Base-by-base conservation (phyloP, 2,329 filamentous ascomycete genomes). In the Colletotrichum paranaense region DNA sequence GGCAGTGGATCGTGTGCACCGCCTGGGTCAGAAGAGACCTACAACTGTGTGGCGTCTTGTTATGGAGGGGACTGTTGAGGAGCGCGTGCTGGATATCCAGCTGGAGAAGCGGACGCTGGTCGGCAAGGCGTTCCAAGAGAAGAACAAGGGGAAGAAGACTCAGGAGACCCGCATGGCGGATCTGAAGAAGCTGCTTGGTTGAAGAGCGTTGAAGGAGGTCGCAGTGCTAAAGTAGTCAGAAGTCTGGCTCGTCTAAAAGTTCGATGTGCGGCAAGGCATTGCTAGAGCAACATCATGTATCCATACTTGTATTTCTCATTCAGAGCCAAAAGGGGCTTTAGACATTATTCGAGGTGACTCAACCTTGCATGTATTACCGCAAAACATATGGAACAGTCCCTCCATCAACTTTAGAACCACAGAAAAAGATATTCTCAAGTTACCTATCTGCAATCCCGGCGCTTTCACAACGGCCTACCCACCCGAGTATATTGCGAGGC, bases 1-100 rank as follows among this genome's bases (percentile, higher is more conserved):
- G 80, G 95, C 95, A 4, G 89, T 97, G 3, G 95, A 98, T 79
- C 92, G 95, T 5, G 95, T 98, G 7, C 94, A 98, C 80, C 89
- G 95, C 0, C 87, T 98, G 0, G 95, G 95, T 0, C 95, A 98
- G 84, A 95, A 88, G 75, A 89, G 93, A 49, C 89, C 92, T 74
- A 95, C 93, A 0, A 95, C 91, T 1, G 92, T 97, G 1, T 97
- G 94, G 87, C 87, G 95, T 59, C 85, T 98, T 11, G 90, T 98
- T 1, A 93, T 97, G 84, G 93, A 97, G 77, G 89, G 87, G 1
- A 93, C 90, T 8, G 91, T 98, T 5, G 95, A 98, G 81, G 93
- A 97, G 80, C 87, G 91, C 0, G 95, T 97, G 24, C 84, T 97
- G 49, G 88, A 91, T 22, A 91, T 97, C 59, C 95, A 98, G 81